Percentiles rank a stretch among this genome's conserved stretches.
Conservation (phyloP, 305 asterid species). For the Euphrasia arctica region DNA sequence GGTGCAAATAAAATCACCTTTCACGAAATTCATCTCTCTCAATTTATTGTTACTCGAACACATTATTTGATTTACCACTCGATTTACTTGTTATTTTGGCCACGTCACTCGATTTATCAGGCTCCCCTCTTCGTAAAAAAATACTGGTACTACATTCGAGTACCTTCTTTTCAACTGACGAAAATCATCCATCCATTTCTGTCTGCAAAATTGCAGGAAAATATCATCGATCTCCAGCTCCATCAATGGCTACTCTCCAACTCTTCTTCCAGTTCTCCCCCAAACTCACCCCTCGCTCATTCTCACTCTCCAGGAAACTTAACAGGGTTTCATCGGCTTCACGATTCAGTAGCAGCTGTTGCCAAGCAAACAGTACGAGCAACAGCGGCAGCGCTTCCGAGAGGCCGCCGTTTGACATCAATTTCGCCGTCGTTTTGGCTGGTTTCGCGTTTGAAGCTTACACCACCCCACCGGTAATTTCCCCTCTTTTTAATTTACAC, state of each 20-base stretch:
- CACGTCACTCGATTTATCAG: no score
- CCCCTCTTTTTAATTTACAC: slow-evolving; percentile 10
- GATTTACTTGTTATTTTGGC: no score
- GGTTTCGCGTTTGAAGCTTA: slow-evolving; percentile 99
- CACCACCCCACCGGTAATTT: slow-evolving; percentile 70
- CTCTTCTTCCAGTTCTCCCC: slow-evolving; percentile 37
- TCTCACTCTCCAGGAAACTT: slow-evolving; percentile 45
- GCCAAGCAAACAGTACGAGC: slow-evolving; percentile 31
- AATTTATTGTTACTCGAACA: no score
- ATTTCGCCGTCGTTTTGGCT: slow-evolving; percentile 94
- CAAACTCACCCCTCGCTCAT: slow-evolving; percentile 39
- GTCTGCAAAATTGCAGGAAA: slow-evolving; percentile 6
- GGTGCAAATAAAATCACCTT: no score
- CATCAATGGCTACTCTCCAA: slow-evolving; percentile 54
- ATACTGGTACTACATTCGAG: neutral
- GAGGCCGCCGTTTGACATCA: slow-evolving; percentile 76
- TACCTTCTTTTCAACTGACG: neutral
- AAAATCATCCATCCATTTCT: neutral
- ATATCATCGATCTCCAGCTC: slow-evolving; percentile 17
- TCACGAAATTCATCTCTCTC: no score
- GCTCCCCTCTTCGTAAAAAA: no score
- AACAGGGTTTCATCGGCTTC: slow-evolving; percentile 35
- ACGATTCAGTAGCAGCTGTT: slow-evolving; percentile 25
- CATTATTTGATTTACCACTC: no score
- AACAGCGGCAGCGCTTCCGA: slow-evolving; percentile 33